phyloP scores from a whole-genome alignment of 495 filamentous ascomycete species.

The Jackrogersella multiformis region DNA sequence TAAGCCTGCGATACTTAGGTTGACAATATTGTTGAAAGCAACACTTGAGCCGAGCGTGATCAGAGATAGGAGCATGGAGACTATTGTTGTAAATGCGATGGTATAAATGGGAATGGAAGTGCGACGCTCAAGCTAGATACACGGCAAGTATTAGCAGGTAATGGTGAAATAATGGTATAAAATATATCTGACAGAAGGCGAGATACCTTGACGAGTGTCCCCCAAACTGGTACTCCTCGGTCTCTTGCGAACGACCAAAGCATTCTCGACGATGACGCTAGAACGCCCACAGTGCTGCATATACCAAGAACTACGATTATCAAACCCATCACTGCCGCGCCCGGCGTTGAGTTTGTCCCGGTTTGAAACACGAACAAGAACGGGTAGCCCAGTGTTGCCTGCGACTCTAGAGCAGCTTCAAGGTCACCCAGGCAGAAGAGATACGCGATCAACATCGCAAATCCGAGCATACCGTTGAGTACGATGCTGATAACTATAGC shows the following conservation, averaged over 20 bases:
- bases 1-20: slow-evolving; percentile 53
- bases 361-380: slow-evolving; percentile 58
- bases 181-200: not conserved
- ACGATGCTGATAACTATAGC: slow-evolving; percentile 61
- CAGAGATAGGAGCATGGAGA: slow-evolving; percentile 55
- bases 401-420: slow-evolving; percentile 47
- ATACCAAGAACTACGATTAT: slow-evolving; percentile 50
- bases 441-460: slow-evolving; percentile 62
- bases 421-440: slow-evolving; percentile 65
- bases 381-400: slow-evolving; percentile 51
- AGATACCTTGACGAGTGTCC: not conserved
- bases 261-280: slow-evolving; percentile 61
- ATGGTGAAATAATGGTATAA: not conserved
- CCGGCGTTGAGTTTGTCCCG: slow-evolving; percentile 44
- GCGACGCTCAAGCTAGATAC: not conserved
- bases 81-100: slow-evolving; percentile 48
- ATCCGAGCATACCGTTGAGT: slow-evolving; percentile 61
- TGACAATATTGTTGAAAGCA: slow-evolving; percentile 60
- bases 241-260: slow-evolving; percentile 62
- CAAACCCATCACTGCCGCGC: slow-evolving; percentile 46
- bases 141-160: not conserved
- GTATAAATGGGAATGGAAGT: slow-evolving; percentile 49
- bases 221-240: not conserved
- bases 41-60: slow-evolving; percentile 60
- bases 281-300: slow-evolving; percentile 48